Evolutionary conservation across 2,329 filamentous ascomycete genomes (phyloP), one percentile per base, ranked within the genome.

Genomic region (Claviceps purpurea): DNA sequence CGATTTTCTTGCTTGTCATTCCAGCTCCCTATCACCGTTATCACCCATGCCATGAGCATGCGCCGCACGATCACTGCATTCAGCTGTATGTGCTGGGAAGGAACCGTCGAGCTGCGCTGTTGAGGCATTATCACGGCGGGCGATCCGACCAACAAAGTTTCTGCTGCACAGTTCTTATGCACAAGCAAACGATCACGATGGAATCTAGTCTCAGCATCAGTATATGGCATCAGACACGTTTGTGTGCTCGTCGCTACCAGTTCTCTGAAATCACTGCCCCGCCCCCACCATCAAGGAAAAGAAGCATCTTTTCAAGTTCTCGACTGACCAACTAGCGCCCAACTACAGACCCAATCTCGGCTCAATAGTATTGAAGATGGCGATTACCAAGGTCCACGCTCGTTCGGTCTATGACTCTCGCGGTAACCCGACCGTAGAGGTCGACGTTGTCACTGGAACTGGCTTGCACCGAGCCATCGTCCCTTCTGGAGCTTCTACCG

Each of bases 351-450:
- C 14, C 41, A 52, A 24, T 49, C 30, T 54, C 50, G 20, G 3
- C 51, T 26, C 26, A 18, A 30, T n/a, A 43, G 50, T 47, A 51
- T 53, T 63, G 73, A 90, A 69, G 61, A 98, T 98, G 93, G 77
- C 87, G 66, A 88, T 93, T 73, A 82, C 83, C 72, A 91, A 90
- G 79, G 81, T 93, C 69, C 86, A 90, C 81, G 87, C 87, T 68
- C 87, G 93, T 70, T 90, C 85, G 68, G 89, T 98, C 78, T 98
- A 91, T 82, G 93, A 98, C 82, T 97, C 93, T 72, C 91, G 93
- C 70, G 82, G 82, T 70, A 98, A 98, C 84, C 93, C 93, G 67
- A 98, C 93, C 69, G 91, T 96, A 68, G 91, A 97, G 81, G 91
- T 97, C 66, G 91, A 96, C 71, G 82, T 96, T 64, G 86, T 95